These are phyloP conservation scores for Botryosphaeria agaves DNA, from an alignment of 2,329 filamentous ascomycete genomes.

Conservation along the genomic window DNA sequence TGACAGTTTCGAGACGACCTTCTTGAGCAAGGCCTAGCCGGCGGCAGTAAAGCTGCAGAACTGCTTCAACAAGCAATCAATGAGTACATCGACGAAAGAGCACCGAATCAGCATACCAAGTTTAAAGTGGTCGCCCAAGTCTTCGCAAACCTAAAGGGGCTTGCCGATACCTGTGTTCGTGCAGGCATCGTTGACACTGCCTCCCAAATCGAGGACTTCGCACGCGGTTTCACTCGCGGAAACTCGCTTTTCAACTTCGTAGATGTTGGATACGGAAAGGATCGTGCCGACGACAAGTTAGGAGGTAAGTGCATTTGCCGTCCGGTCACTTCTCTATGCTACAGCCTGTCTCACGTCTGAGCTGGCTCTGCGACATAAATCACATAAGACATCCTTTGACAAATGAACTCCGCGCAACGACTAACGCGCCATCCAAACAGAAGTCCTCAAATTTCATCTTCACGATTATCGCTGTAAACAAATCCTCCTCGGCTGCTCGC, in stretches of 20 bases:
- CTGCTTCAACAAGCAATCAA: conserved; percentile 26
- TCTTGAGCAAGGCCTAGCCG: conserved; percentile 30
- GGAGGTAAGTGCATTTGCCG: conserved; percentile 17
- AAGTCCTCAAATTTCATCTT: conserved; percentile 36
- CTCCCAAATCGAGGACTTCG: conserved; percentile 31
- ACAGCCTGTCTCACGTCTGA: too few relatives aligned
- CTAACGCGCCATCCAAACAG: too few relatives aligned
- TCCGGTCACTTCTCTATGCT: too few relatives aligned
- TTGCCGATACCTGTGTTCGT: conserved; percentile 29
- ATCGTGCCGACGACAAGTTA: conserved; percentile 30
- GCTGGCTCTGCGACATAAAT: too few relatives aligned
- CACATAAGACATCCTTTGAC: too few relatives aligned
- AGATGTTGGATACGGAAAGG: conserved; percentile 27
- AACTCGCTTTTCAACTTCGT: conserved; percentile 33
- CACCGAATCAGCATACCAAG: conserved; percentile 22
- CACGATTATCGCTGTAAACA: conserved; percentile 43
- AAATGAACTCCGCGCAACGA: too few relatives aligned
- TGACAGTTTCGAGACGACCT: conserved; percentile 30
- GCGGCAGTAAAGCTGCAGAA: conserved; percentile 35
- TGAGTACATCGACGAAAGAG: conserved; percentile 22
- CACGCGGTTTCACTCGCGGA: conserved; percentile 35
- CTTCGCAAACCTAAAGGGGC: conserved; percentile 34
- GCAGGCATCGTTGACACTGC: conserved; percentile 26
- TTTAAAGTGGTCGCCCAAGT: conserved; percentile 33
- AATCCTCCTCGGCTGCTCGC: conserved; percentile 41